Evolutionary conservation across 2,329 filamentous ascomycete genomes (phyloP), one percentile per base, ranked within the genome.

Genomic region (Claviceps arundinis): DNA sequence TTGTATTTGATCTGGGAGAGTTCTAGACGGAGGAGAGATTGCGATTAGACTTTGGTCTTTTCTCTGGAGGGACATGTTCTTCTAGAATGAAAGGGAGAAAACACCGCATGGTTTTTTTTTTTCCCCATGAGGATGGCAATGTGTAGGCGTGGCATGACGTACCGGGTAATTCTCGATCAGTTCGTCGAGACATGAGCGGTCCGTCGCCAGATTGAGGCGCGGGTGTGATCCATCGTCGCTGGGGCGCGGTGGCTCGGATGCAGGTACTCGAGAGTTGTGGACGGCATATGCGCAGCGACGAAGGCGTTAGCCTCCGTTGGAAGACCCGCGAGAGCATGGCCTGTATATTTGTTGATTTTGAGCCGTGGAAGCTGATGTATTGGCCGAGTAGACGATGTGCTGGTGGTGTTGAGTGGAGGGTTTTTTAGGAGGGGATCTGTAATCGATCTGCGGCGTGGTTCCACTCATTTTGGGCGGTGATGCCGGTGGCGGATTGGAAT

Each of bases 91-190:
- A 26, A 9, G 9, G 9, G 30, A 34, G 9, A 34, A 9, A 34
- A 34, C 9, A 34, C 9, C 3, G 30, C 30, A 34, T 30, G 30
- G 8, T 4, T 22, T 3, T 22, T 14, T 13, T 42, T 16, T 24
- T 24, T 22, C 14, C 14, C 19, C 19, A 16, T 16, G 19, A 34
- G 30, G 7, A 30, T 8, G 6, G 26, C 26, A 6, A 6, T 30
- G 26, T 30, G 26, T 34, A 11, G 30, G 30, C 30, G 9, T 34
- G 30, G 30, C 9, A 34, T 34, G 30, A 34, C 59, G 17, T 64
- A 84, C 81, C 76, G 56, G 83, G 83, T 17, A 86, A 74, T 61
- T 84, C 80, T 57, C 83, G 77, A 64, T 87, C 81, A 40, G 80
- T 69, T 55, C 81, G 73, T 58, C 83, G 74, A 62, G 80, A 75